A percentile compares a stretch with the other conserved stretches of the same genome.
Conservation (phyloP, 148 eudicot species). For the Rhododendron ovatum region DNA sequence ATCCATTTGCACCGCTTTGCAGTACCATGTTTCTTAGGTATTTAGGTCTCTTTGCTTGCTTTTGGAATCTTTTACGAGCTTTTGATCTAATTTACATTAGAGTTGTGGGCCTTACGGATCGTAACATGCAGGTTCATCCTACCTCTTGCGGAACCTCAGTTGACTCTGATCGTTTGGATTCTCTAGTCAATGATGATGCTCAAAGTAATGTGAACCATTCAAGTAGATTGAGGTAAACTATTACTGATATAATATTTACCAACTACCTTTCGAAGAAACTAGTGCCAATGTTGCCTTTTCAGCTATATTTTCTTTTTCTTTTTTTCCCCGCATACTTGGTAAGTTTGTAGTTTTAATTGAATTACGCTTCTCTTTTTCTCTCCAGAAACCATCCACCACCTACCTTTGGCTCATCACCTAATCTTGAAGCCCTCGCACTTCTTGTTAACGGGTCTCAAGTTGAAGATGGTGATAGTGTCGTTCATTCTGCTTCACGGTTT, state of each 20-base stretch:
- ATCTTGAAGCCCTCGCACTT: conserved; percentile 31
- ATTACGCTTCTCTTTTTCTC: conserved; percentile 7
- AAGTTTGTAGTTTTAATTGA: conserved; percentile 1
- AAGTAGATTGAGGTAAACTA: conserved; percentile 31
- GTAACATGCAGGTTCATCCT: conserved; percentile 37
- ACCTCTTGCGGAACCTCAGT: conserved; percentile 25
- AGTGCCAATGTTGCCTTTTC: not conserved
- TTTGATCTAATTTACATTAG: not conserved
- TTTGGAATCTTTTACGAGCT: not conserved
- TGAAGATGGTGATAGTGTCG: conserved; percentile 45
- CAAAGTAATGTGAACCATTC: conserved; percentile 33
- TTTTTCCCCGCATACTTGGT: not conserved
- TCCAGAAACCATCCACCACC: conserved; percentile 45
- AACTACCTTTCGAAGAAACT: not conserved
- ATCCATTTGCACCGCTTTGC: not conserved
- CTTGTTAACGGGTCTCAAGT: conserved; percentile 18
- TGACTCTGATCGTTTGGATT: conserved; percentile 31
- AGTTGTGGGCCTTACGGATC: not conserved
- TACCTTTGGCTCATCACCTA: conserved; percentile 43
- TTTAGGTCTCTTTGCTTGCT: not conserved
- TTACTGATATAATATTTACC: not conserved
- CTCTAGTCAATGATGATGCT: conserved; percentile 38
- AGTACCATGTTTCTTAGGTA: not conserved
- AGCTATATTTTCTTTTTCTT: not conserved
- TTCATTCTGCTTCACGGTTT: conserved; percentile 14